A percentile compares a stretch with the other conserved stretches of the same genome.
phyloP scores from a whole-genome alignment of 768 basidiomycete species.

The Candolleomyces efflorescens region DNA sequence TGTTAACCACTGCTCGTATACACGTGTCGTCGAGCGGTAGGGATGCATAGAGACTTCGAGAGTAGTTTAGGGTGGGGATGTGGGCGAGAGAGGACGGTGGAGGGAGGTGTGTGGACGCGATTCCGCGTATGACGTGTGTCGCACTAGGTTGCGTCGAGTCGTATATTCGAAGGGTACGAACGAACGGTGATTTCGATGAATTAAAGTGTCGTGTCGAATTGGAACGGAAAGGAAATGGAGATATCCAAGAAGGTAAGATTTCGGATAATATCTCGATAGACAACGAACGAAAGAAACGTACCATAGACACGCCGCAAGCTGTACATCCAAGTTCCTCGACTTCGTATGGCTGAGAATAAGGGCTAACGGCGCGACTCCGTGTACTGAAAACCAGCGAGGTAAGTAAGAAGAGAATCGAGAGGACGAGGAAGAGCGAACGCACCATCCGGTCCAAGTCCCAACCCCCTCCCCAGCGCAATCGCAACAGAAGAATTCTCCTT shows the following conservation, averaged over 20 bases:
- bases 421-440: slow-evolving; percentile 2
- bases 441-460: slow-evolving; percentile 29
- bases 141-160: too few relatives aligned
- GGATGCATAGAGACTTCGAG: slow-evolving; percentile 13
- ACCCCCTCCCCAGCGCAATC: slow-evolving; percentile 37
- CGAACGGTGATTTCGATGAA: too few relatives aligned
- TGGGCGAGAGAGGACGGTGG: slow-evolving; percentile 12
- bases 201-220: too few relatives aligned
- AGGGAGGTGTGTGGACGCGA: slow-evolving; percentile 19
- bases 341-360: slow-evolving; percentile 48
- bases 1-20: slow-evolving; percentile 61
- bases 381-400: background rate
- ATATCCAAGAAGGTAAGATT: background rate
- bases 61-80: background rate
- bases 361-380: slow-evolving; percentile 6
- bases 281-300: slow-evolving; percentile 20
- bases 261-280: background rate
- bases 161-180: too few relatives aligned
- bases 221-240: background rate
- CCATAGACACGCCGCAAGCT: slow-evolving; percentile 72
- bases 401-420: background rate
- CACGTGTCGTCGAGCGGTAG: slow-evolving; percentile 37
- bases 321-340: slow-evolving; percentile 55
- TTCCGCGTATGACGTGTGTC: slow-evolving; percentile 53
- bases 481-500: slow-evolving; percentile 60